These are phyloP conservation scores for Cladosporium phlei DNA, from an alignment of 2,329 filamentous ascomycete genomes.

Conservation along the genomic window DNA sequence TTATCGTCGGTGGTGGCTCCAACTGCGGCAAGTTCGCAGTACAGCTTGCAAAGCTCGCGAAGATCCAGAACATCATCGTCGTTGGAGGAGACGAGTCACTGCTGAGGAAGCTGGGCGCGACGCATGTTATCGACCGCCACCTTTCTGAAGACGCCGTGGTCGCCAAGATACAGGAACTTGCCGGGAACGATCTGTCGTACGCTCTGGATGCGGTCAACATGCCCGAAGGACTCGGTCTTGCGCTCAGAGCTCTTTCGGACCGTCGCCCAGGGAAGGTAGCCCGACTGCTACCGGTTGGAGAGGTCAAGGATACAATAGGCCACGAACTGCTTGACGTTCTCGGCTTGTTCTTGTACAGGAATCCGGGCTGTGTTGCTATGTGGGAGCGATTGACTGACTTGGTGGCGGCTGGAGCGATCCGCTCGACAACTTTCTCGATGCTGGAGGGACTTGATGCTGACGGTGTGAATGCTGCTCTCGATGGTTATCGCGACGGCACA, in stretches of 20 bases:
- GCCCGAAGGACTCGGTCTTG: background rate
- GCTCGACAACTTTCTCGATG: background rate
- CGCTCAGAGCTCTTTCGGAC: constrained; percentile 1
- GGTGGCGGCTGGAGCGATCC: background rate
- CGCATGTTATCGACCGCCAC: constrained; percentile 6
- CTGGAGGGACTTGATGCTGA: background rate
- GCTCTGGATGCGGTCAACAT: constrained; percentile 2
- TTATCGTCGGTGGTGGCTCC: constrained; percentile 7
- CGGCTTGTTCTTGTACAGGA: background rate
- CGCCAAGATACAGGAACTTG: background rate
- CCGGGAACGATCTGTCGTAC: background rate
- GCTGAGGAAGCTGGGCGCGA: background rate
- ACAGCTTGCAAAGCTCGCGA: constrained; percentile 3
- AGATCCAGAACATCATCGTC: background rate
- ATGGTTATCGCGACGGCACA: constrained; percentile 5
- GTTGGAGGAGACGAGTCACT: background rate
- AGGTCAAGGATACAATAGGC: background rate
- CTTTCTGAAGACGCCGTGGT: background rate
- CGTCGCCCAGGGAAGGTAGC: background rate
- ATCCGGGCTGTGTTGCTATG: background rate
- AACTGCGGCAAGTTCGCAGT: constrained; percentile 7
- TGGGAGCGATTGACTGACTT: constrained; percentile 4
- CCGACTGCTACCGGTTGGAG: background rate
- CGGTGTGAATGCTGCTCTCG: constrained; percentile 1
- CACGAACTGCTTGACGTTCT: constrained; percentile 9